Conservation (phyloP, 371 early-diverging fungal genomes). For the Coemansia sp. region DNA sequence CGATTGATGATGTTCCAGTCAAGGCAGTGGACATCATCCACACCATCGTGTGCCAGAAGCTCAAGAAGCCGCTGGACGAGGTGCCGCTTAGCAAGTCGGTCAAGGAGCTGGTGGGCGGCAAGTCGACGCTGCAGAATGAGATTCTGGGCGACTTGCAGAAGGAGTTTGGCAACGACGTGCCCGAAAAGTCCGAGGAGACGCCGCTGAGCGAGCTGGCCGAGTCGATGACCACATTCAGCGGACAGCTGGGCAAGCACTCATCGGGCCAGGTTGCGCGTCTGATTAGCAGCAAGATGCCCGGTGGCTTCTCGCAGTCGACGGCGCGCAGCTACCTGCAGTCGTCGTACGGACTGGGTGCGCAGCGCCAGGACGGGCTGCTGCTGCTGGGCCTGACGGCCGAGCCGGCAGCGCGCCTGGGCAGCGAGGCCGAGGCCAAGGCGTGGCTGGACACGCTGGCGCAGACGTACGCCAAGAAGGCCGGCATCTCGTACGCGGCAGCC, state of each 20-base stretch:
- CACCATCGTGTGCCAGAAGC: slow-evolving; percentile 88
- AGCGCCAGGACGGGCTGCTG: slow-evolving; percentile 80
- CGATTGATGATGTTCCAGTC: slow-evolving; percentile 68
- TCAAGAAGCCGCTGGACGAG: slow-evolving; percentile 86
- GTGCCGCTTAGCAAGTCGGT: slow-evolving; percentile 83
- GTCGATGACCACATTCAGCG: slow-evolving; percentile 59
- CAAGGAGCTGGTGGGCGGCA: slow-evolving; percentile 93
- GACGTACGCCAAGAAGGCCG: slow-evolving; percentile 78
- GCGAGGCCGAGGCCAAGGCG: slow-evolving; percentile 84
- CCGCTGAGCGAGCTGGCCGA: slow-evolving; percentile 79
- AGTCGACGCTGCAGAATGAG: slow-evolving; percentile 95
- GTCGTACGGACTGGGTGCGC: slow-evolving; percentile 82
- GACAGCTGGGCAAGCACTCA: slow-evolving; percentile 88
- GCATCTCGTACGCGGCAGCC: slow-evolving; percentile 69
- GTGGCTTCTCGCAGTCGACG: slow-evolving; percentile 83
- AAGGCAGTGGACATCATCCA: slow-evolving; percentile 80
- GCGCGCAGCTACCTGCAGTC: slow-evolving; percentile 76
- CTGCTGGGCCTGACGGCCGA: slow-evolving; percentile 84
- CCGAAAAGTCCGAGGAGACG: slow-evolving; percentile 91
- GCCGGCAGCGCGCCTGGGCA: slow-evolving; percentile 79
- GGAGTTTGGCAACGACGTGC: slow-evolving; percentile 83
- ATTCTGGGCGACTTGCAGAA: slow-evolving; percentile 94
- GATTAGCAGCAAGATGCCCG: slow-evolving; percentile 90
- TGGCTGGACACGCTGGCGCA: slow-evolving; percentile 83
- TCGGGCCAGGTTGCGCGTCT: slow-evolving; percentile 76